Evolutionary conservation across 306 rosid species (phyloP).

Genomic region (Vigna mungo): DNA sequence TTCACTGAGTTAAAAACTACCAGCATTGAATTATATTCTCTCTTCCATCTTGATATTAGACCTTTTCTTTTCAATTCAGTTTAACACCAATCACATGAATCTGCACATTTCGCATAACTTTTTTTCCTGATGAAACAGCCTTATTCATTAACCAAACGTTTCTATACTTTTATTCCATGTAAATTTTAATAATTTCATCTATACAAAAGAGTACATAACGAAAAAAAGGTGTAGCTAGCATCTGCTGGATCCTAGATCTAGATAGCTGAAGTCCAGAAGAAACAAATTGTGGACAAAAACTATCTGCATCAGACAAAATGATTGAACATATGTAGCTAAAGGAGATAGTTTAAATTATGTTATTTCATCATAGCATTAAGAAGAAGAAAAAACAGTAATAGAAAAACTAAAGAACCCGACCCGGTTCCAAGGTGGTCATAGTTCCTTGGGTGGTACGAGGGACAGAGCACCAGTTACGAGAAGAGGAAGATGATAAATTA

Average conservation of each 20-base stretch:
- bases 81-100: not conserved
- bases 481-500: slow-evolving; percentile 61
- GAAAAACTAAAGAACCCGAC: not conserved
- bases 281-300: not conserved
- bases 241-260: not conserved
- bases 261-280: not conserved
- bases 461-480: slow-evolving; percentile 53
- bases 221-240: slow-evolving; percentile 10
- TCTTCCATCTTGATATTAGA: not conserved
- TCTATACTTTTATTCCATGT: not conserved
- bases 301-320: not conserved
- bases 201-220: not conserved
- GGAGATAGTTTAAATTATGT: not conserved
- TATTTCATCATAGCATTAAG: no score
- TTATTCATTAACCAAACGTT: no score
- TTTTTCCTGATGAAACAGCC: no score
- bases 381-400: not conserved
- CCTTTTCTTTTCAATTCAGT: not conserved
- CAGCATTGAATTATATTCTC: not conserved
- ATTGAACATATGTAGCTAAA: not conserved
- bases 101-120: no score
- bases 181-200: not conserved
- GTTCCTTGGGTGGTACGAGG: slow-evolving; percentile 56
- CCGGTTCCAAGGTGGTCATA: slow-evolving; percentile 44
- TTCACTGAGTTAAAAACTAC: no score